phyloP scores from a whole-genome alignment of 2,329 filamentous ascomycete genomes.

The Metarhizium brunneum region DNA sequence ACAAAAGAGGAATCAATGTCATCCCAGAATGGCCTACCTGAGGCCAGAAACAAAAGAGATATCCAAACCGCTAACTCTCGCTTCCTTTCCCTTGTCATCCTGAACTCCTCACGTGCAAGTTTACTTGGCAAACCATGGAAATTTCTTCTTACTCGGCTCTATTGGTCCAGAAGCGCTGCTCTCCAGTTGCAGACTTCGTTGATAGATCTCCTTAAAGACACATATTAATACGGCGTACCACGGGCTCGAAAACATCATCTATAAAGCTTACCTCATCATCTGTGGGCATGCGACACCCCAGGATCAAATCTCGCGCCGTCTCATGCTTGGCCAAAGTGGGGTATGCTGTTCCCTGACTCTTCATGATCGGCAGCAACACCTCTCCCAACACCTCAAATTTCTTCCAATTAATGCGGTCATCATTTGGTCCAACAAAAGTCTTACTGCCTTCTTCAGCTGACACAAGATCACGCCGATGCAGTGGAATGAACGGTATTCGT shows the following conservation, averaged over 20 bases:
- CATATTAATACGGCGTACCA: background rate
- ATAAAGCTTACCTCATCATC: slow-evolving; percentile 71
- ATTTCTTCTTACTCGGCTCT: slow-evolving; percentile 53
- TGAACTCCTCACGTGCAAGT: slow-evolving; percentile 16
- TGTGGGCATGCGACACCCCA: slow-evolving; percentile 72
- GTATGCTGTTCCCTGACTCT: slow-evolving; percentile 80
- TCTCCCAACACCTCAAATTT: slow-evolving; percentile 97
- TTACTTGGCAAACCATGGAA: slow-evolving; percentile 54
- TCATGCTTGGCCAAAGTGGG: slow-evolving; percentile 62
- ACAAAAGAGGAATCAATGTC: background rate
- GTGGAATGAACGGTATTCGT: slow-evolving; percentile 85
- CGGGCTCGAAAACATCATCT: background rate
- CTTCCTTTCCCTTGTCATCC: slow-evolving; percentile 6
- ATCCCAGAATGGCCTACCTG: slow-evolving; percentile 1
- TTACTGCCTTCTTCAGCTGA: slow-evolving; percentile 87
- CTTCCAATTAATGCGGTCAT: slow-evolving; percentile 85
- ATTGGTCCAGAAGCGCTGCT: slow-evolving; percentile 33
- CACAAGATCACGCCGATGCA: slow-evolving; percentile 82
- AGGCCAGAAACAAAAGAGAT: slow-evolving; percentile 5
- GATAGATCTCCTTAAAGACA: slow-evolving; percentile 49
- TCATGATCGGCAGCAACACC: slow-evolving; percentile 81
- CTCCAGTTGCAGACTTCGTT: slow-evolving; percentile 51
- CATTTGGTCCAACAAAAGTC: slow-evolving; percentile 70
- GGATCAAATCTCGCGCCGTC: slow-evolving; percentile 60
- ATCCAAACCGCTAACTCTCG: slow-evolving; percentile 3